Conservation (phyloP, 768 basidiomycete species). For the Lentinus brumalis region DNA sequence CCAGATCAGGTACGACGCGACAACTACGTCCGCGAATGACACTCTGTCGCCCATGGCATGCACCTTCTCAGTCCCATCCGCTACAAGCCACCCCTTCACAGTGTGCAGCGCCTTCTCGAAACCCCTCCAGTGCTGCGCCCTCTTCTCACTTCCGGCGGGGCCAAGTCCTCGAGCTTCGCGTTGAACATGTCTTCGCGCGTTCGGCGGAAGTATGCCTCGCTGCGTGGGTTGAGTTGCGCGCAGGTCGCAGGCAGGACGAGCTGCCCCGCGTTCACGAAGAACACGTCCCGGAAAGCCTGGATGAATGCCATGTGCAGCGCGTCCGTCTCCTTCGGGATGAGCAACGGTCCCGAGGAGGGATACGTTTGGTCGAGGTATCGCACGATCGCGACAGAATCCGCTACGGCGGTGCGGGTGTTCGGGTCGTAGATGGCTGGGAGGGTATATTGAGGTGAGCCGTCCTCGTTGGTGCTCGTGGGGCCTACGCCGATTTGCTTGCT, state of each 20-base stretch:
- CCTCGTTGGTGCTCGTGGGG: slow-evolving; percentile 33
- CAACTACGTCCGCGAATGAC: slow-evolving; percentile 38
- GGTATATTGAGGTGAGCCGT: slow-evolving; percentile 27
- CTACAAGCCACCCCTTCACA: slow-evolving; percentile 34
- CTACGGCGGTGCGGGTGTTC: slow-evolving; percentile 18
- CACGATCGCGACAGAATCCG: slow-evolving; percentile 32
- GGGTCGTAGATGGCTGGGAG: slow-evolving; percentile 35
- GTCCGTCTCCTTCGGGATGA: slow-evolving; percentile 36
- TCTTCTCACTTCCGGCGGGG: slow-evolving; percentile 22
- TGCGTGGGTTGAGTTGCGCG: slow-evolving; percentile 7
- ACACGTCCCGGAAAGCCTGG: slow-evolving; percentile 16
- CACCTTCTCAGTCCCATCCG: slow-evolving; percentile 26
- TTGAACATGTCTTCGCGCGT: slow-evolving; percentile 35
- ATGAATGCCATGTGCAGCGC: slow-evolving; percentile 31
- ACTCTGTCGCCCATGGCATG: slow-evolving; percentile 37
- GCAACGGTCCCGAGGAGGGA: slow-evolving; percentile 31
- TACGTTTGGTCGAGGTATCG: slow-evolving; percentile 32
- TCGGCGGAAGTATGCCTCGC: slow-evolving; percentile 32
- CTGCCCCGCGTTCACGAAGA: slow-evolving; percentile 1
- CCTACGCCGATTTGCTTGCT: slow-evolving; percentile 38
- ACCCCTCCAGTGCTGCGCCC: slow-evolving; percentile 32
- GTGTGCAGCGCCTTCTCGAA: slow-evolving; percentile 27
- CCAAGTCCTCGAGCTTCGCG: slow-evolving; percentile 38
- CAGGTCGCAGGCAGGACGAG: slow-evolving; percentile 8
- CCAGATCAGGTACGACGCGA: slow-evolving; percentile 41